Evolutionary conservation across 2,329 filamentous ascomycete species (phyloP).

Genomic region (Thielaviopsis ethacetica): DNA sequence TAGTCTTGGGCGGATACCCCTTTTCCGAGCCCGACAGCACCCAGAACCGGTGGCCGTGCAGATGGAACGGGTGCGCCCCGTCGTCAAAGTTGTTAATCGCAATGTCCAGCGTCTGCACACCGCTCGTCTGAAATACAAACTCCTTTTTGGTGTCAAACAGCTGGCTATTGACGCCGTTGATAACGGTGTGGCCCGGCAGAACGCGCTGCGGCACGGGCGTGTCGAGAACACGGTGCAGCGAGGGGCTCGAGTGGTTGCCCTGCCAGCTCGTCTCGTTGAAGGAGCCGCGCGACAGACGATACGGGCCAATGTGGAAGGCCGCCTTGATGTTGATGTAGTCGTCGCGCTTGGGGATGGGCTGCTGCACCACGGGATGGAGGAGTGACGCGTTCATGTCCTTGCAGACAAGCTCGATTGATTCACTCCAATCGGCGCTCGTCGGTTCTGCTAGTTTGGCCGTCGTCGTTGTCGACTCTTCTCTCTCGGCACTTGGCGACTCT

Average conservation of each 20-base stretch:
- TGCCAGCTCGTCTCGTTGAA: constrained; percentile 36
- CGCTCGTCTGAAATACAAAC: constrained; percentile 32
- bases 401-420: constrained; percentile 30
- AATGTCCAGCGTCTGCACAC: constrained; percentile 28
- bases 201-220: not conserved
- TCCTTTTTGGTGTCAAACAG: constrained; percentile 19
- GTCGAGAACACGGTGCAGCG: constrained; percentile 22
- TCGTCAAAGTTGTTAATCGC: constrained; percentile 21
- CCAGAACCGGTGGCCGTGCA: constrained; percentile 41
- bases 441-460: constrained; percentile 13
- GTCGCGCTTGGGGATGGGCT: constrained; percentile 23
- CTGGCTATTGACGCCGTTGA: constrained; percentile 18
- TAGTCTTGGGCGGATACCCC: constrained; percentile 20
- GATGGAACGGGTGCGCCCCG: constrained; percentile 25
- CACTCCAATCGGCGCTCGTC: constrained; percentile 31
- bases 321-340: constrained; percentile 29
- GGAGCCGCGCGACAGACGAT: constrained; percentile 35
- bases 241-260: constrained; percentile 21
- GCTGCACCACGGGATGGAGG: constrained; percentile 23
- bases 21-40: constrained; percentile 20
- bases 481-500: not conserved
- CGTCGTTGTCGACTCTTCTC: not conserved
- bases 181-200: constrained; percentile 2
- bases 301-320: constrained; percentile 38
- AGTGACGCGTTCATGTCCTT: constrained; percentile 35